Conservation (phyloP, 768 basidiomycete species). For the Kwoniella bestiolae region DNA sequence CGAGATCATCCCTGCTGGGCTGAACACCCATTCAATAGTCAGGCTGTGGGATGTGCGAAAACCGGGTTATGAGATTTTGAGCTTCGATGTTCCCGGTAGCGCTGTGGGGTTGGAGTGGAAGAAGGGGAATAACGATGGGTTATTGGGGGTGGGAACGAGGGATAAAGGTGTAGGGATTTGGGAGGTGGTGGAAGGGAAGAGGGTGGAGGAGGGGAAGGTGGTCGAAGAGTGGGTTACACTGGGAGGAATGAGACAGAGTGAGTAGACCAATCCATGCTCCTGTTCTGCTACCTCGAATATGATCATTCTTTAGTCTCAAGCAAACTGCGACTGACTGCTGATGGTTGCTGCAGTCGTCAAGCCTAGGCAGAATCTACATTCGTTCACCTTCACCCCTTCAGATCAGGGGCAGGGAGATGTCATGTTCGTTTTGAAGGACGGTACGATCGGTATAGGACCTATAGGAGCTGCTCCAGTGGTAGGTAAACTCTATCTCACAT, state of each 20-base stretch:
- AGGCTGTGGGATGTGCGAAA: conserved; percentile 51
- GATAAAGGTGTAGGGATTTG: conserved; percentile 52
- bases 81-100: conserved; percentile 40
- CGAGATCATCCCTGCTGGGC: conserved; percentile 33
- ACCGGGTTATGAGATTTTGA: conserved; percentile 37
- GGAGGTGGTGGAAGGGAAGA: conserved; percentile 45
- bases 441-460: conserved; percentile 49
- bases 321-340: not conserved
- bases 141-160: conserved; percentile 46
- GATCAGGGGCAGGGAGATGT: conserved; percentile 28
- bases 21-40: conserved; percentile 32
- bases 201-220: conserved; percentile 16
- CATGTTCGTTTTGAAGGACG: conserved; percentile 50
- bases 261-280: conserved; percentile 10
- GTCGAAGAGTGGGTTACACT: conserved; percentile 40
- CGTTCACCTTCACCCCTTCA: conserved; percentile 41
- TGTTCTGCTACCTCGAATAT: too few relatives aligned
- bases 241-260: conserved; percentile 41
- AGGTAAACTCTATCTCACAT: conserved; percentile 1
- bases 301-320: too few relatives aligned
- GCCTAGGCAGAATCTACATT: conserved; percentile 41
- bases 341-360: conserved; percentile 33
- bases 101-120: conserved; percentile 43
- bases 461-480: conserved; percentile 34
- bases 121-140: conserved; percentile 15